Conservation (phyloP, 2,329 filamentous ascomycete species). For the Tolypocladium sp. region DNA sequence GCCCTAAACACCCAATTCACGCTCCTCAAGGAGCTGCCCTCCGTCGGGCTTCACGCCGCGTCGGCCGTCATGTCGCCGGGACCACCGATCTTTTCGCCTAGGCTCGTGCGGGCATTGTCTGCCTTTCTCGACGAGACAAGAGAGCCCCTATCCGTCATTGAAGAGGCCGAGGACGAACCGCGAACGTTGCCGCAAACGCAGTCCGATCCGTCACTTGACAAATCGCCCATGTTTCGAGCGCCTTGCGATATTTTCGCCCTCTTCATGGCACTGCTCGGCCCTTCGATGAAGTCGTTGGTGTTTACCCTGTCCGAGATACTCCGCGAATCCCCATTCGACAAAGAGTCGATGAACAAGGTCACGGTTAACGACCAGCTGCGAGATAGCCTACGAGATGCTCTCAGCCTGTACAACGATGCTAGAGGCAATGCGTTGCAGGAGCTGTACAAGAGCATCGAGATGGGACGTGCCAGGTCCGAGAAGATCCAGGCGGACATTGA, state of each 20-base stretch:
- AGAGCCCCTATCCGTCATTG: slow-evolving; percentile 50
- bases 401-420: slow-evolving; percentile 68
- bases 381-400: slow-evolving; percentile 69
- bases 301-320: slow-evolving; percentile 85
- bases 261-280: slow-evolving; percentile 82
- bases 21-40: slow-evolving; percentile 57
- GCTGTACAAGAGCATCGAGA: slow-evolving; percentile 72
- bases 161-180: slow-evolving; percentile 45
- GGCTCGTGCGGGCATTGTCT: slow-evolving; percentile 16
- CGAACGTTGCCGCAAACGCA: slow-evolving; percentile 13
- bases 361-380: slow-evolving; percentile 71
- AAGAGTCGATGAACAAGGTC: slow-evolving; percentile 58
- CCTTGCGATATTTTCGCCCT: slow-evolving; percentile 83
- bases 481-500: slow-evolving; percentile 88
- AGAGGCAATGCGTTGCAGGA: slow-evolving; percentile 67
- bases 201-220: slow-evolving; percentile 19
- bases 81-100: slow-evolving; percentile 13
- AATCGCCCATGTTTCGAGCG: slow-evolving; percentile 36
- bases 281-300: slow-evolving; percentile 92
- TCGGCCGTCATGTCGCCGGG: slow-evolving; percentile 4
- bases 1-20: slow-evolving; percentile 84
- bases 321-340: slow-evolving; percentile 74
- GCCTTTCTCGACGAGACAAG: slow-evolving; percentile 27
- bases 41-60: not conserved
- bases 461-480: slow-evolving; percentile 57